A percentile compares a stretch with the other conserved stretches of the same genome.
phyloP scores from a whole-genome alignment of 495 filamentous ascomycete species.

The Penicillium crystallinum region DNA sequence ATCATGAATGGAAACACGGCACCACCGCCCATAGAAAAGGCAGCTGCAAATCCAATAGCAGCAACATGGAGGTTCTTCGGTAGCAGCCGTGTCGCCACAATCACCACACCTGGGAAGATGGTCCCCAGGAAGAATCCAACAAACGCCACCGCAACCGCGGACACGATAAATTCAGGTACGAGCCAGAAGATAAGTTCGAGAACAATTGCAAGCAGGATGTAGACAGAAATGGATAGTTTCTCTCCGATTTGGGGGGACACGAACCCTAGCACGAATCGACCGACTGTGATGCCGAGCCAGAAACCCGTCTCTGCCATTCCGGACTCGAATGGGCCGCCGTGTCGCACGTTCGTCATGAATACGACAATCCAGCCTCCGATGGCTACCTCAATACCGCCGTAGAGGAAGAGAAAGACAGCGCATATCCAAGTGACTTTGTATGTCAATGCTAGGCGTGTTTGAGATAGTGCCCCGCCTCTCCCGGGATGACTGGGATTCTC shows the following conservation, averaged over 20 bases:
- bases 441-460: conserved; percentile 46
- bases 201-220: conserved; percentile 41
- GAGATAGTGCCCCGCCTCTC: conserved; percentile 42
- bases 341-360: conserved; percentile 51
- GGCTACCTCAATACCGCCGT: conserved; percentile 72
- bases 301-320: conserved; percentile 57
- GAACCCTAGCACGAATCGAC: conserved; percentile 52
- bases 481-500: conserved; percentile 16
- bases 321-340: conserved; percentile 44
- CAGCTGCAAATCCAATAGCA: conserved; percentile 73
- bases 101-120: conserved; percentile 64
- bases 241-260: conserved; percentile 52
- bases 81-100: conserved; percentile 69
- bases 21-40: conserved; percentile 66
- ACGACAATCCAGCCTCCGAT: conserved; percentile 64
- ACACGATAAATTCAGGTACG: conserved; percentile 62
- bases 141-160: conserved; percentile 59
- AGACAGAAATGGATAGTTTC: conserved; percentile 52
- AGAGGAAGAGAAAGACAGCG: conserved; percentile 63
- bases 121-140: conserved; percentile 63
- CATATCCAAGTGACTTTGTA: conserved; percentile 62
- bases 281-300: conserved; percentile 55
- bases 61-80: conserved; percentile 68
- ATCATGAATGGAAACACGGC: conserved; percentile 69
- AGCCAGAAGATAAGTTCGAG: conserved; percentile 58